Evolutionary conservation across 352 stramenopile species (phyloP), one percentile per base, ranked within the genome.

Genomic region (Phytophthora litchii): DNA sequence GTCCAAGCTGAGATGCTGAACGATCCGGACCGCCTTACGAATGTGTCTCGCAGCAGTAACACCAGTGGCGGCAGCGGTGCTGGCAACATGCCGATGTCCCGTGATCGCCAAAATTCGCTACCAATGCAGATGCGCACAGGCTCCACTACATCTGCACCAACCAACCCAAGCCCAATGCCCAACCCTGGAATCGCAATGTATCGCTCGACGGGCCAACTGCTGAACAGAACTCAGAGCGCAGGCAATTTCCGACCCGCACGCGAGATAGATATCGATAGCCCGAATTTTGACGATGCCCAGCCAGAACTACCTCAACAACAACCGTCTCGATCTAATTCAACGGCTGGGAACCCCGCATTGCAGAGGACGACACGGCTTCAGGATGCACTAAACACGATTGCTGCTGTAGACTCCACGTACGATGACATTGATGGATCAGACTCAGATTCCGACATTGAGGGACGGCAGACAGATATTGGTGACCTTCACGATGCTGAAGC

Each of bases 1-100:
- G 67, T 71, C 6, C 84, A 94, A 54, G 78, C 84, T 9, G 80
- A 91, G 51, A 76, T 92, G 50, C 58, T 89, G 3, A 73, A 54
- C 35, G 74, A 82, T 49, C 68, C 76, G 0, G 76, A 86, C 35
- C 69, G 76, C 16, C 57, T 81, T 20, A 82, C 75, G 19, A 68
- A 49, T 4, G 45, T 57, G 16, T 79, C 70, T 59, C 63, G 60
- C 8, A 60, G 63, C 23, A 80, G 67, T 38, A 70, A 62, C 19
- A 60, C 57, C 12, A 76, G 67, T 54, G 67, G 67, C 1, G 45
- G 70, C 13, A 79, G 70, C 38, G 56, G 48, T 23, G 37, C 17
- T 56, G 58, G 59, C 7, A 56, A 27, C 31, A 21, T 65, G 7
- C 32, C 57, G 0, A 53, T 55, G 45, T 64, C 63, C 7, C 75